phyloP scores from a whole-genome alignment of 2,329 filamentous ascomycete genomes.

The Colletotrichum horii region DNA sequence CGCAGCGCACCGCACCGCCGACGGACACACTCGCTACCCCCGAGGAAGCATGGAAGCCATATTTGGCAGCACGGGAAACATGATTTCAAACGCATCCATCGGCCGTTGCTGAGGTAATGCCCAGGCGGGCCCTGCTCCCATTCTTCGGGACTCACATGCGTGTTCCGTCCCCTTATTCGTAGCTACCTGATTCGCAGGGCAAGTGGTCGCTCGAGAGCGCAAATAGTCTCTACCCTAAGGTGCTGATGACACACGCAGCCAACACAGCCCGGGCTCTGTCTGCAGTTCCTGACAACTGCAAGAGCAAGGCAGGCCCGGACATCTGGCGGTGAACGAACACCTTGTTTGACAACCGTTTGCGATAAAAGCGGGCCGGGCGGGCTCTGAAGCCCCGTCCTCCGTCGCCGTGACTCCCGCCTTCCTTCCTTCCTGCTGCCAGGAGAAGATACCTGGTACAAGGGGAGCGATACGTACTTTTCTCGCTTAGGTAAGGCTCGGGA shows the following conservation, averaged over 20 bases:
- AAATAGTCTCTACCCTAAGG: neutral
- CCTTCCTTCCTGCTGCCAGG: neutral
- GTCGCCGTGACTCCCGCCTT: neutral
- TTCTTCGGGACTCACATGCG: neutral
- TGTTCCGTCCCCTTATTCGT: neutral
- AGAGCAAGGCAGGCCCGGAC: neutral
- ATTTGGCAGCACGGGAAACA: constrained; percentile 10
- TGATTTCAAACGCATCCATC: constrained; percentile 16
- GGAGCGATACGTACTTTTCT: neutral
- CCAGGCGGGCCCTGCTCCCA: neutral
- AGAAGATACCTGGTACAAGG: too few relatives aligned
- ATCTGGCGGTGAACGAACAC: constrained; percentile 16
- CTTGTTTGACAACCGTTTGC: constrained; percentile 13
- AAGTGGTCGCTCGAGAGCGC: neutral
- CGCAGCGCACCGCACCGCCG: neutral
- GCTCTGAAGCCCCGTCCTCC: neutral
- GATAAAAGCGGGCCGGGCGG: neutral
- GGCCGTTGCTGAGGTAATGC: constrained; percentile 20
- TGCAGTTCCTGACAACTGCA: neutral
- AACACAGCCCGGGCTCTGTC: neutral
- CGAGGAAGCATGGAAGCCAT: neutral
- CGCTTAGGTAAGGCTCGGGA: neutral
- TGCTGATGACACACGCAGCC: neutral
- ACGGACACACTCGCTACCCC: neutral
- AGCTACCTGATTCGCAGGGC: neutral